A percentile compares a stretch with the other conserved stretches of the same genome.
Conservation (phyloP, 768 basidiomycete species). For the Lactarius hatsudake region DNA sequence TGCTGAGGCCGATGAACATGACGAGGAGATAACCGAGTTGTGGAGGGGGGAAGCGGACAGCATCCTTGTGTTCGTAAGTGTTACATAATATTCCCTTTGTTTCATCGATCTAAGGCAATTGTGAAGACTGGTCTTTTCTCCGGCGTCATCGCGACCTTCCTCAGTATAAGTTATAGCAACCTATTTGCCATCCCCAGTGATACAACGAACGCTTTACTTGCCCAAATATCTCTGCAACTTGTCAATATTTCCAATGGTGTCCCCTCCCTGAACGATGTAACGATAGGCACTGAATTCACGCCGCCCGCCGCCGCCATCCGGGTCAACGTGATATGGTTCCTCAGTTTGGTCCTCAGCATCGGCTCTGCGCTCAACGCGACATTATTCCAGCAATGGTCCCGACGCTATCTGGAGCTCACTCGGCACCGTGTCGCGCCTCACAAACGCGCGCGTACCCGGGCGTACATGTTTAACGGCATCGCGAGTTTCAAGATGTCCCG, state of each 20-base stretch:
- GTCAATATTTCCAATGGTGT: neutral
- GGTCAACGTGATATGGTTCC: conserved; percentile 10
- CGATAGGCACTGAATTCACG: too few relatives aligned
- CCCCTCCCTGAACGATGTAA: too few relatives aligned
- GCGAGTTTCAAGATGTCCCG: neutral
- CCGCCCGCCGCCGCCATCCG: too few relatives aligned
- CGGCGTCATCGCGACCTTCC: neutral
- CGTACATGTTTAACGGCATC: neutral
- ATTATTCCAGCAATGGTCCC: neutral
- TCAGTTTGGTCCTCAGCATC: neutral
- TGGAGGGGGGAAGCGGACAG: conserved; percentile 2
- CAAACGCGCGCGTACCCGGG: neutral
- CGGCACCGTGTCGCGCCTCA: neutral
- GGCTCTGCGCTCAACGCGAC: neutral
- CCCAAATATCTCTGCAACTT: neutral
- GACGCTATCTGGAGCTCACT: conserved; percentile 1
- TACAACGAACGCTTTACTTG: neutral
- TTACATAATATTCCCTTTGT: neutral
- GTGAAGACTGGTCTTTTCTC: conserved; percentile 13
- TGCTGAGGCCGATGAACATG: neutral
- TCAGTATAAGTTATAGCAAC: neutral
- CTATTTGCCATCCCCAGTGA: neutral
- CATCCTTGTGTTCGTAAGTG: conserved; percentile 3
- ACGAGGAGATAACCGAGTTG: neutral
- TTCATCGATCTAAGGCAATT: neutral